These are phyloP conservation scores for Diophrys appendiculata DNA, from an alignment of 73 alveolate genomes.

Conservation along the genomic window DNA sequence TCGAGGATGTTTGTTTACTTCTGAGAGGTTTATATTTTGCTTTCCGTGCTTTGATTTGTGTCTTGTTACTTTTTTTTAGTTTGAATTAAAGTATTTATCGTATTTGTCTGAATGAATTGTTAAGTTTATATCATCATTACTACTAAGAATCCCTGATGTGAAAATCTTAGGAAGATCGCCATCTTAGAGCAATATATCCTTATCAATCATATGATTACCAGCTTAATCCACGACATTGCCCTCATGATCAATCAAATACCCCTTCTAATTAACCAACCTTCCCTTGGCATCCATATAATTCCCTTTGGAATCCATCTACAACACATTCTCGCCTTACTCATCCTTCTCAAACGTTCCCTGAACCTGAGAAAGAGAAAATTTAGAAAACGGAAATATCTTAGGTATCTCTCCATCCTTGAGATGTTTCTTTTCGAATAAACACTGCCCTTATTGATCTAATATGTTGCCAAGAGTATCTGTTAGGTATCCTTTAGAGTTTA, in stretches of 20 bases:
- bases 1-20: no score
- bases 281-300: constrained; percentile 23
- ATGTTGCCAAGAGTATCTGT: constrained; percentile 22
- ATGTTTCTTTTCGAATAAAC: constrained; percentile 14
- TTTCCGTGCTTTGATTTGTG: no score
- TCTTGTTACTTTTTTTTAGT: no score
- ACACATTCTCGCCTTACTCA: constrained; percentile 23
- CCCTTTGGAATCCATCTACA: constrained; percentile 4
- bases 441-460: background rate
- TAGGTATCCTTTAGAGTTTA: constrained; percentile 35
- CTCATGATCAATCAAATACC: constrained; percentile 40
- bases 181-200: constrained; percentile 33
- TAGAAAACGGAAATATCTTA: constrained; percentile 32
- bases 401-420: constrained; percentile 34
- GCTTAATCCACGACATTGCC: constrained; percentile 20
- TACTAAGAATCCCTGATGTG: no score
- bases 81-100: no score
- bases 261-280: constrained; percentile 22
- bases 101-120: no score
- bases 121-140: no score
- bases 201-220: constrained; percentile 18
- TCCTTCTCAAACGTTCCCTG: constrained; percentile 20
- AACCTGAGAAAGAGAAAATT: constrained; percentile 18
- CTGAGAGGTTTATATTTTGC: no score
- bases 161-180: constrained; percentile 58